A percentile compares a stretch with the other conserved stretches of the same genome.
Evolutionary conservation across 2,329 filamentous ascomycete genomes (phyloP).

Genomic region (Parastagonospora nodorum): DNA sequence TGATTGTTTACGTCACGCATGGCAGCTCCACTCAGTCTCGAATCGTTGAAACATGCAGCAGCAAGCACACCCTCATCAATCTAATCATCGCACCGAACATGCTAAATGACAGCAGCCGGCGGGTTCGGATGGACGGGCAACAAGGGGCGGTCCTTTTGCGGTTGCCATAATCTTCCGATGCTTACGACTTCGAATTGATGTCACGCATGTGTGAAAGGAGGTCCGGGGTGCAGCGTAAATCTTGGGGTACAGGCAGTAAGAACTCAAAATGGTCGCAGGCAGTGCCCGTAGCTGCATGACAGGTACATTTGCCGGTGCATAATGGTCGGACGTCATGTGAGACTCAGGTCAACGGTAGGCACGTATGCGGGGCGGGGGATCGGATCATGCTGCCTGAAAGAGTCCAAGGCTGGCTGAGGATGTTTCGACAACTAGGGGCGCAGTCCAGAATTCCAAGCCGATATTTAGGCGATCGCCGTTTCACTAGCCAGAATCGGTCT

Average conservation of each 20-base stretch:
- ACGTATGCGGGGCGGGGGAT: neutral
- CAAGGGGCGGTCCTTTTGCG: neutral
- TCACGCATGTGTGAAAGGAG: neutral
- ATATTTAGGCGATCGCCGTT: neutral
- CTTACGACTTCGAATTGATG: neutral
- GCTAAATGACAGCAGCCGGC: neutral
- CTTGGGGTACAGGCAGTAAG: too few relatives aligned
- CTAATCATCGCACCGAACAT: too few relatives aligned
- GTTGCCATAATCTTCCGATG: neutral
- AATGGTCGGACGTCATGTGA: neutral
- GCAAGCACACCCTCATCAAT: too few relatives aligned
- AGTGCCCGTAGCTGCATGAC: too few relatives aligned
- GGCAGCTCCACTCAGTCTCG: too few relatives aligned
- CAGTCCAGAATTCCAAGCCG: neutral
- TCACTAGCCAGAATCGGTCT: neutral
- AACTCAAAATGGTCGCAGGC: too few relatives aligned
- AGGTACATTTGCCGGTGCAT: constrained; percentile 1
- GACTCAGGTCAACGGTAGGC: neutral
- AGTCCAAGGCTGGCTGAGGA: neutral
- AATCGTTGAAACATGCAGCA: too few relatives aligned
- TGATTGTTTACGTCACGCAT: too few relatives aligned
- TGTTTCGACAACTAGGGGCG: neutral
- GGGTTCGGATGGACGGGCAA: neutral
- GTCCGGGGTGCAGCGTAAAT: neutral
- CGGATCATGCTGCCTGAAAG: neutral